Evolutionary conservation across 1,284 basidiomycete species (phyloP).

Genomic region (Inonotus obliquus): DNA sequence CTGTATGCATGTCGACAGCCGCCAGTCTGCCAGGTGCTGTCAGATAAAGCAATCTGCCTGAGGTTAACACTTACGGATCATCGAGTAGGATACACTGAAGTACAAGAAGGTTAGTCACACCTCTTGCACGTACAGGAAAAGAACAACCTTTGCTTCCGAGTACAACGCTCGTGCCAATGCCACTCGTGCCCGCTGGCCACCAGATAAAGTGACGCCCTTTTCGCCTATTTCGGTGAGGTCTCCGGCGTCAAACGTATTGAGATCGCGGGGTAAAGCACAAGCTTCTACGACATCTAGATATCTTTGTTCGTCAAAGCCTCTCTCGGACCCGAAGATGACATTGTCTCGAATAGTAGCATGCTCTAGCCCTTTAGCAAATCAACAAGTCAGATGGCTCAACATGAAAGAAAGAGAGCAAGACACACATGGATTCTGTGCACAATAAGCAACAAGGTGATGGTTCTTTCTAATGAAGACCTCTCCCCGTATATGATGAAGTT

Average conservation of each 20-base stretch:
- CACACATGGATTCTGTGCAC: slow-evolving; percentile 63
- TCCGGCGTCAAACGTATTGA: slow-evolving; percentile 74
- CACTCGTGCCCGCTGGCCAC: slow-evolving; percentile 78
- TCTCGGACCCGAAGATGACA: slow-evolving; percentile 70
- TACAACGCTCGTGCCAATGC: slow-evolving; percentile 66
- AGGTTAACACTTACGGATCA: slow-evolving; percentile 54
- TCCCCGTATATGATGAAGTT: slow-evolving; percentile 66
- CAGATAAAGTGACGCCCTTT: slow-evolving; percentile 75
- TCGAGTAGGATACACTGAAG: slow-evolving; percentile 74
- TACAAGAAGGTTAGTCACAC: slow-evolving; percentile 20
- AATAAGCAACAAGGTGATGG: slow-evolving; percentile 59
- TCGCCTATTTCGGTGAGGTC: slow-evolving; percentile 80
- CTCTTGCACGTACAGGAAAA: slow-evolving; percentile 2
- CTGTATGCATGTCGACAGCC: slow-evolving; percentile 88
- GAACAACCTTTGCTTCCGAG: slow-evolving; percentile 51
- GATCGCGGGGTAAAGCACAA: slow-evolving; percentile 73
- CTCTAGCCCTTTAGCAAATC: slow-evolving; percentile 47
- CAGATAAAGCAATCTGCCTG: slow-evolving; percentile 7
- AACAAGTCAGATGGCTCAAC: neutral
- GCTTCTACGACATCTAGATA: slow-evolving; percentile 75
- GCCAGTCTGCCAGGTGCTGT: slow-evolving; percentile 48
- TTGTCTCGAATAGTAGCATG: slow-evolving; percentile 79
- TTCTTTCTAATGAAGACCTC: slow-evolving; percentile 58
- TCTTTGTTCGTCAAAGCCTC: slow-evolving; percentile 61
- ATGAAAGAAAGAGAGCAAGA: slow-evolving; percentile 17